A percentile compares a stretch with the other conserved stretches of the same genome.
Conservation (phyloP, 1,139 yeast species). For the Zygosaccharomyces sapae region DNA sequence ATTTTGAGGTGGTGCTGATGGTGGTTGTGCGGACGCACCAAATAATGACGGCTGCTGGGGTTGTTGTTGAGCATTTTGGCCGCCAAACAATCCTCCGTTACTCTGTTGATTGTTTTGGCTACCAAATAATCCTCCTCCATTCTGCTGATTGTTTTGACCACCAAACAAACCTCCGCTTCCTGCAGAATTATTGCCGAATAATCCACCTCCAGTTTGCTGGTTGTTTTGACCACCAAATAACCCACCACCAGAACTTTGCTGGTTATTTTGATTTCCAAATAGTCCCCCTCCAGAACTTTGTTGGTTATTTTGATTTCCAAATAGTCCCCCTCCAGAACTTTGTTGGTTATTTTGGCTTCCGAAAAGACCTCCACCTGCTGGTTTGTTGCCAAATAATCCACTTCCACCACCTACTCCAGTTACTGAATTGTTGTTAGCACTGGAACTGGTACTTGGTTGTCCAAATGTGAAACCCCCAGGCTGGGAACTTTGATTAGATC, state of each 20-base stretch:
- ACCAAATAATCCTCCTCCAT: conserved; percentile 38
- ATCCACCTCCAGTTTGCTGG: conserved; percentile 16
- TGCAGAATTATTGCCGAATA: conserved; percentile 22
- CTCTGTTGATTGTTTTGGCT: conserved; percentile 21
- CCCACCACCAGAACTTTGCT: conserved; percentile 26
- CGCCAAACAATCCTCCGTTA: conserved; percentile 38
- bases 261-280: conserved; percentile 18
- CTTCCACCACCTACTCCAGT: conserved; percentile 18
- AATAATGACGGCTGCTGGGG: conserved; percentile 20
- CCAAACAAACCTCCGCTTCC: conserved; percentile 13
- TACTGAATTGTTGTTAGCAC: conserved; percentile 6
- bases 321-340: conserved; percentile 18
- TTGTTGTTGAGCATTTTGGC: conserved; percentile 17
- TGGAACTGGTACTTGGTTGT: conserved; percentile 6
- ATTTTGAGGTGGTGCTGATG: conserved; percentile 16
- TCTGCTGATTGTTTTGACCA: conserved; percentile 14
- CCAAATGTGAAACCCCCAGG: conserved; percentile 15
- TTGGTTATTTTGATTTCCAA: conserved; percentile 16
- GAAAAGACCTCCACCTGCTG: conserved; percentile 27
- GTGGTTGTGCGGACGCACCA: conserved; percentile 35
- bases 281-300: conserved; percentile 19
- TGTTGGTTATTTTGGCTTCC: conserved; percentile 5
- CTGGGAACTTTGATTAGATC: conserved; percentile 7
- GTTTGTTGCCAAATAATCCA: conserved; percentile 8
- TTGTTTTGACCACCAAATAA: conserved; percentile 9